Conservation (phyloP, 257 asterid genomes). For the Lycium ferocissimum region DNA sequence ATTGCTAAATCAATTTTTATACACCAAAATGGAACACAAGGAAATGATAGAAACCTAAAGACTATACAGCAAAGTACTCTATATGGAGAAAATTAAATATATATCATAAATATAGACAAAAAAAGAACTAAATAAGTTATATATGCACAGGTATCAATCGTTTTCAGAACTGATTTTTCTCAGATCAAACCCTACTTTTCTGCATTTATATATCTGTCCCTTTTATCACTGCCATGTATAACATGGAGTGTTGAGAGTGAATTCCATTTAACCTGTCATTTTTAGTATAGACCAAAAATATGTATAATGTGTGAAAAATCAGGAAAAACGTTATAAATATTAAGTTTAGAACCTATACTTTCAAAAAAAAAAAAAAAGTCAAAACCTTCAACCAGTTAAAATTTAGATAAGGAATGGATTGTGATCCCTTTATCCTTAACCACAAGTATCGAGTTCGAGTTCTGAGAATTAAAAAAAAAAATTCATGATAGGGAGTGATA, state of each 20-base stretch:
- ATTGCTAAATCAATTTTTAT: background rate
- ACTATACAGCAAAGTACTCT: background rate
- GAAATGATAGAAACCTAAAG: background rate
- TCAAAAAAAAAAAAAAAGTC: too few relatives aligned
- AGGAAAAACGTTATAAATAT: too few relatives aligned
- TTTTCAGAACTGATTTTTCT: slow-evolving; percentile 46
- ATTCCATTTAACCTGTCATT: background rate
- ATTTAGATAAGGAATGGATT: too few relatives aligned
- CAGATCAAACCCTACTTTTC: slow-evolving; percentile 43
- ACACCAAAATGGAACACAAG: slow-evolving; percentile 13
- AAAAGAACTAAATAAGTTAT: slow-evolving; percentile 29
- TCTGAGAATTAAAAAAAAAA: accelerated
- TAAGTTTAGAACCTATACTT: too few relatives aligned
- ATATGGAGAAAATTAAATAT: slow-evolving; percentile 31
- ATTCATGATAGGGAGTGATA: background rate
- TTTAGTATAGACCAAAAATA: background rate
- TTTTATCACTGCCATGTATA: slow-evolving; percentile 34
- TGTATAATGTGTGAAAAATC: too few relatives aligned
- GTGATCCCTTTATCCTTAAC: background rate
- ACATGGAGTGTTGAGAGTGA: background rate
- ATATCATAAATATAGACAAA: slow-evolving; percentile 31
- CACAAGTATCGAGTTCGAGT: accelerated
- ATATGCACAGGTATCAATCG: slow-evolving; percentile 46
- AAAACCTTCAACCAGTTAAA: too few relatives aligned
- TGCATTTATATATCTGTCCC: background rate